phyloP scores from a whole-genome alignment of 805 yeast genomes.

The Lipomyces oligophaga region DNA sequence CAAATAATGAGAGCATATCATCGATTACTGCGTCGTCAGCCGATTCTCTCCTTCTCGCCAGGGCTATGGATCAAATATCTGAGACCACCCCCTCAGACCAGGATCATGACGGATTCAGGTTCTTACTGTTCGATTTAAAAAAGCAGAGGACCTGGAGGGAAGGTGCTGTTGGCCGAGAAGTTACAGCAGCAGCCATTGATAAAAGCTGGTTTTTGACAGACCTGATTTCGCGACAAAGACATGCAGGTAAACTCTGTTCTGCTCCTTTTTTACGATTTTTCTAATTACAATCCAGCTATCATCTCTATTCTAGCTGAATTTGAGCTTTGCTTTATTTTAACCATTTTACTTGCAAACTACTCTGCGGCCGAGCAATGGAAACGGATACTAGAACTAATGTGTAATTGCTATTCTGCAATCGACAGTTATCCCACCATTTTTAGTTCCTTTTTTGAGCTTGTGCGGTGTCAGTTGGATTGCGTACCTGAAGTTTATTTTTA shows the following conservation, averaged over 20 bases:
- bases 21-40: slow-evolving; percentile 50
- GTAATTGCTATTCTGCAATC: slow-evolving; percentile 39
- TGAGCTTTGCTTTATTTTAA: slow-evolving; percentile 49
- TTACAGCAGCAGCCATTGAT: slow-evolving; percentile 55
- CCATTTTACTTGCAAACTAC: slow-evolving; percentile 56
- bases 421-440: slow-evolving; percentile 34
- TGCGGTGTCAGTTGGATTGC: slow-evolving; percentile 41
- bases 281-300: neutral
- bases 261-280: too few species aligned
- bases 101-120: slow-evolving; percentile 40
- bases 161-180: slow-evolving; percentile 40
- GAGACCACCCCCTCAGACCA: neutral
- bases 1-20: slow-evolving; percentile 33
- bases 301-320: slow-evolving; percentile 46
- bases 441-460: slow-evolving; percentile 34
- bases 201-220: slow-evolving; percentile 55
- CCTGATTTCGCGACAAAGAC: slow-evolving; percentile 34
- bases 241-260: slow-evolving; percentile 9
- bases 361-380: slow-evolving; percentile 66
- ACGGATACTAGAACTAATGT: slow-evolving; percentile 45
- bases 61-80: neutral
- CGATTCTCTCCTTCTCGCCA: slow-evolving; percentile 33
- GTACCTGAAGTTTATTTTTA: slow-evolving; percentile 46
- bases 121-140: slow-evolving; percentile 44
- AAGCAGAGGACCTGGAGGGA: slow-evolving; percentile 39